A percentile compares a stretch with the other conserved stretches of the same genome.
phyloP scores from a whole-genome alignment of 1,284 basidiomycete genomes.

The Boletellus deceptivus region DNA sequence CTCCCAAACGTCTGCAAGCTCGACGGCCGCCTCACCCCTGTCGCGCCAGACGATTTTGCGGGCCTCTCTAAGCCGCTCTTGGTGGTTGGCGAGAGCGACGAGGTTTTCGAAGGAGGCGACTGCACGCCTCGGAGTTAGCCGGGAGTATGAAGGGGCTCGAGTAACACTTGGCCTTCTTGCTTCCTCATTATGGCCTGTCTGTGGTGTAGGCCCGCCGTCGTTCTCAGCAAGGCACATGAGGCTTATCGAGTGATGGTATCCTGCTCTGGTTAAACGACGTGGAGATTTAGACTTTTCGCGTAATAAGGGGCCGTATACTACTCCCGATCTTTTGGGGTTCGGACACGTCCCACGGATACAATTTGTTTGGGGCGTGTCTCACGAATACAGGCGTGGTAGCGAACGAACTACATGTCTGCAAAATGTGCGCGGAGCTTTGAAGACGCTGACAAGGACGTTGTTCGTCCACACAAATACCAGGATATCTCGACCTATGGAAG shows the following conservation, averaged over 20 bases:
- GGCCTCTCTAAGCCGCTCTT: slow-evolving; percentile 66
- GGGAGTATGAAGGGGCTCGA: slow-evolving; percentile 26
- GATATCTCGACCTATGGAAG: slow-evolving; percentile 1
- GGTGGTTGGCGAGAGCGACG: slow-evolving; percentile 77
- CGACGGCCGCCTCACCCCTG: slow-evolving; percentile 71
- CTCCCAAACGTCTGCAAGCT: slow-evolving; percentile 65
- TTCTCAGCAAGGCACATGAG: slow-evolving; percentile 10
- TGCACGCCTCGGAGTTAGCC: slow-evolving; percentile 52
- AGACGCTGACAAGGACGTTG: background rate
- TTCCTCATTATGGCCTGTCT: background rate
- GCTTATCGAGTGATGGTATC: background rate
- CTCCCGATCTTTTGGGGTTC: background rate
- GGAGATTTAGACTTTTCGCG: background rate
- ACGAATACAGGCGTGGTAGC: background rate
- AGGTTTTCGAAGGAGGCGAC: slow-evolving; percentile 78
- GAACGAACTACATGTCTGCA: slow-evolving; percentile 1
- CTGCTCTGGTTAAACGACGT: background rate
- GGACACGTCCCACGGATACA: background rate
- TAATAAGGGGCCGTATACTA: background rate
- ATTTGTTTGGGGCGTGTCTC: no score
- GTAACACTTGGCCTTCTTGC: slow-evolving; percentile 9
- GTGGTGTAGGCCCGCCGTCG: slow-evolving; percentile 3
- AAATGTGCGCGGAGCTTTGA: background rate
- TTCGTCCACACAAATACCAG: slow-evolving; percentile 12
- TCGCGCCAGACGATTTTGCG: slow-evolving; percentile 83